Base-by-base conservation (phyloP, 257 asterid species). In the Scutellaria minor region DNA sequence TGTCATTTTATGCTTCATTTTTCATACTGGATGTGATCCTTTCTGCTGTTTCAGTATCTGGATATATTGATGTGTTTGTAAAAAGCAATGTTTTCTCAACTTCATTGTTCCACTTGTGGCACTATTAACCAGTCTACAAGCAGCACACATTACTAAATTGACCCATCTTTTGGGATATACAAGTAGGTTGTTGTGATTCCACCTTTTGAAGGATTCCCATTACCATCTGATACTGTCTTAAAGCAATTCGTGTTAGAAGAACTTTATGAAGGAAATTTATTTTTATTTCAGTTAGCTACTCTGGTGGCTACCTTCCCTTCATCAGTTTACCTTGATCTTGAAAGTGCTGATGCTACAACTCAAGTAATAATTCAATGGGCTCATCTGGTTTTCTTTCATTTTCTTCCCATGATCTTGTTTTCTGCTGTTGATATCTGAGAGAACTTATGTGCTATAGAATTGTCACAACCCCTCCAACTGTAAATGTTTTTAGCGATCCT, bases 301-400 rank as follows among this genome's bases (percentile, higher is more conserved):
- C 64, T 68, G 15, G 63, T 50, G 58, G 75, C 70, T 31, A 31
- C 3, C 37, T 31, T 31, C 40, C 66, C 66, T 67, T 39, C 71
- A 10, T 18, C 59, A 60, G 39, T 20, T 63, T 40, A 14, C 72
- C 63, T 63, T 73, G 62, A 35, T 62, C 54, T 72, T 39, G 70
- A 62, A 15, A 47, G 70, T 13, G 71, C 54, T 41, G 55, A 73
- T 51, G 59, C n/a, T 55, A 53, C 42, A 55, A 18, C 22, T 58
- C 69, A 35, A 65, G 56, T 75, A 41, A 22, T 59, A 56, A 48
- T 46, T 73, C 51, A 14, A 31, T 12, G 39, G 58, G 15, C 39
- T 47, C 15, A 6, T 56, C 61, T 58, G 55, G 12, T 41, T 68
- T 51, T 60, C 20, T 41, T 22, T 68, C 22, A 12, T 22, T 35